Conservation (phyloP, 768 basidiomycete genomes). For the Podaxis sp. region DNA sequence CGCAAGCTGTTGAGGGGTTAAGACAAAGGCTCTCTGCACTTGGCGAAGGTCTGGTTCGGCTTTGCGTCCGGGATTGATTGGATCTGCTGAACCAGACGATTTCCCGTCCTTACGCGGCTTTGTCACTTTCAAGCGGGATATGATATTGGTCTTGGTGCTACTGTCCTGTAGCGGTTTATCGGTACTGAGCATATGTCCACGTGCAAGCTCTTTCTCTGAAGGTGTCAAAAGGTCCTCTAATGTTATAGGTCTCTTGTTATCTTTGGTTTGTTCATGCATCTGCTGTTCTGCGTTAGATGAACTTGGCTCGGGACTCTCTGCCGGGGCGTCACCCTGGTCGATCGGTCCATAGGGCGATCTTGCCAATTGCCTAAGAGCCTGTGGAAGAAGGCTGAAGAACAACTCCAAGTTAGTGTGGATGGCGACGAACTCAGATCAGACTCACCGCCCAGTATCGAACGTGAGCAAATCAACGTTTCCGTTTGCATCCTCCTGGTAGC, state of each 20-base stretch:
- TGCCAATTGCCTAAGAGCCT: conserved; percentile 6
- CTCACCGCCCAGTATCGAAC: conserved; percentile 76
- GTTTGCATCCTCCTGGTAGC: conserved; percentile 67
- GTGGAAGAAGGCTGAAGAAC: conserved; percentile 8
- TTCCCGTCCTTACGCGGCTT: not conserved
- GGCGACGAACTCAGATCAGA: not conserved
- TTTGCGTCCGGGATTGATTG: not conserved
- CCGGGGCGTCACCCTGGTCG: not conserved
- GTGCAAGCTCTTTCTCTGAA: conserved; percentile 3
- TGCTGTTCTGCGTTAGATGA: not conserved
- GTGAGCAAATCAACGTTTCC: conserved; percentile 63
- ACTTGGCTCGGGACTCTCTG: not conserved
- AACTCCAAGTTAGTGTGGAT: not conserved
- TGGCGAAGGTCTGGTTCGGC: conserved; percentile 3
- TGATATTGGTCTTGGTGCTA: not conserved
- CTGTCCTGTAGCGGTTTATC: not conserved
- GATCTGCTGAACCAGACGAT: not conserved
- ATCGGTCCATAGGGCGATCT: not conserved
- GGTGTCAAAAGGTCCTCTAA: conserved; percentile 8
- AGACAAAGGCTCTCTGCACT: conserved; percentile 4
- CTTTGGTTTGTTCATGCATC: not conserved
- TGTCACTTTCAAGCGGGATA: not conserved
- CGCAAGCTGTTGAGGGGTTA: conserved; percentile 7
- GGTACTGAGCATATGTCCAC: not conserved
- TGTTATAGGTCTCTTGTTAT: not conserved